Evolutionary conservation across 2,329 filamentous ascomycete species (phyloP).

Genomic region (Leptographium lundbergii): DNA sequence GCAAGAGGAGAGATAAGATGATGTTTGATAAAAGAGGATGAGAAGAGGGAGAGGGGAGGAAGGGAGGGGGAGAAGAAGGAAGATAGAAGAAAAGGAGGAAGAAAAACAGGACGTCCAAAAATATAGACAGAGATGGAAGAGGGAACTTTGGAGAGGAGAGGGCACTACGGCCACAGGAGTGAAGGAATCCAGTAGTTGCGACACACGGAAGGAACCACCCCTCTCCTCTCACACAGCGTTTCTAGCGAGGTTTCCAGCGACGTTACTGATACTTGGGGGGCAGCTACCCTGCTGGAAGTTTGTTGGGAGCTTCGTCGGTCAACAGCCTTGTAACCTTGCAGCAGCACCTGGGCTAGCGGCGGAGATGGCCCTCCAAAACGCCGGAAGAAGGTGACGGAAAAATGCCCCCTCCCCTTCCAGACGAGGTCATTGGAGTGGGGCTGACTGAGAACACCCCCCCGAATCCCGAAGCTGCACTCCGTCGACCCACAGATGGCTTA

Average conservation of each 20-base stretch:
- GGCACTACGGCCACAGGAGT: background rate
- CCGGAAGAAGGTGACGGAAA: constrained; percentile 8
- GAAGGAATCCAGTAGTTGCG: constrained; percentile 5
- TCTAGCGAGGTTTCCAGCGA: constrained; percentile 5
- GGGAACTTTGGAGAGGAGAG: background rate
- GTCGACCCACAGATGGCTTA: background rate
- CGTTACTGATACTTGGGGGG: background rate
- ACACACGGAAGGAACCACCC: constrained; percentile 8
- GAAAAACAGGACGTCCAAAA: constrained; percentile 4
- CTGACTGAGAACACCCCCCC: constrained; percentile 7
- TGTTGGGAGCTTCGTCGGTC: background rate
- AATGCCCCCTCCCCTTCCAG: background rate
- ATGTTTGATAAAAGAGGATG: background rate
- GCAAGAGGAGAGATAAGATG: background rate
- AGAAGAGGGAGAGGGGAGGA: background rate
- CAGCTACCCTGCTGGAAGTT: background rate
- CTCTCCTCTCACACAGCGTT: constrained; percentile 1
- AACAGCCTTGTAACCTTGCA: background rate
- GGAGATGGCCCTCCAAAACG: background rate
- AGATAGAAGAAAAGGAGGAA: background rate
- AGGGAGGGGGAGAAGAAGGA: background rate
- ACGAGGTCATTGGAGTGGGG: constrained; percentile 8
- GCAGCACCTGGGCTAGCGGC: background rate
- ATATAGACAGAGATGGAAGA: constrained; percentile 4
- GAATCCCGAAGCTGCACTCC: constrained; percentile 5